phyloP scores from a whole-genome alignment of 116 monocot genomes.

The Iris pallida region DNA sequence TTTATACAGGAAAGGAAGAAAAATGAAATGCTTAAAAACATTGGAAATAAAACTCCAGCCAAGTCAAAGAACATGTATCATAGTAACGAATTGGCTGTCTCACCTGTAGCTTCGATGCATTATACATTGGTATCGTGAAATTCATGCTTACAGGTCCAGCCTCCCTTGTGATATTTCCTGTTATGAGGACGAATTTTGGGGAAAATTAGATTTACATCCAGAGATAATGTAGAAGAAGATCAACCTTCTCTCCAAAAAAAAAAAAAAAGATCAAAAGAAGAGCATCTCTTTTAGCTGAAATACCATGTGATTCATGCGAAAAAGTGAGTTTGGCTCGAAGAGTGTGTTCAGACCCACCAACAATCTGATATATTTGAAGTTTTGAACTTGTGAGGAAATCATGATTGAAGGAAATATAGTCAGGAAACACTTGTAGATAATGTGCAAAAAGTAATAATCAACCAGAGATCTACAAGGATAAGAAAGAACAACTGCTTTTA shows the following conservation, averaged over 20 bases:
- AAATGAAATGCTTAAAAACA: neutral
- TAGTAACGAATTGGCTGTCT: conserved; percentile 4
- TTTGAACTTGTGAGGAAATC: neutral
- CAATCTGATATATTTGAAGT: conserved; percentile 53
- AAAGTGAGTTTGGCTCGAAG: conserved; percentile 94
- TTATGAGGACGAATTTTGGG: neutral
- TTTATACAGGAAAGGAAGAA: neutral
- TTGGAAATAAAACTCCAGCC: neutral
- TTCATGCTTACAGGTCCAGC: conserved; percentile 96
- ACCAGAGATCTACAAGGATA: neutral
- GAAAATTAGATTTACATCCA: no score
- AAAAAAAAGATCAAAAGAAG: no score
- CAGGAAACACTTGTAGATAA: neutral
- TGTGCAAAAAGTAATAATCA: neutral
- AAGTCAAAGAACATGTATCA: neutral
- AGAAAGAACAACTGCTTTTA: neutral
- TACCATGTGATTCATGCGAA: conserved; percentile 93
- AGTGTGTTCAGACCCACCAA: conserved; percentile 94
- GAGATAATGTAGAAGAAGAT: no score
- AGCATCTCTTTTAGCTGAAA: neutral
- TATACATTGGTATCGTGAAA: conserved; percentile 98
- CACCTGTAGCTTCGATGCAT: conserved; percentile 90
- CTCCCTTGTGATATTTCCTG: conserved; percentile 87
- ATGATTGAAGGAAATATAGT: neutral
- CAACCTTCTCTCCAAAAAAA: no score